A percentile compares a stretch with the other conserved stretches of the same genome.
These are phyloP conservation scores for Eucalyptus tenuipes DNA, from an alignment of 345 rosid genomes.

Conservation along the genomic window DNA sequence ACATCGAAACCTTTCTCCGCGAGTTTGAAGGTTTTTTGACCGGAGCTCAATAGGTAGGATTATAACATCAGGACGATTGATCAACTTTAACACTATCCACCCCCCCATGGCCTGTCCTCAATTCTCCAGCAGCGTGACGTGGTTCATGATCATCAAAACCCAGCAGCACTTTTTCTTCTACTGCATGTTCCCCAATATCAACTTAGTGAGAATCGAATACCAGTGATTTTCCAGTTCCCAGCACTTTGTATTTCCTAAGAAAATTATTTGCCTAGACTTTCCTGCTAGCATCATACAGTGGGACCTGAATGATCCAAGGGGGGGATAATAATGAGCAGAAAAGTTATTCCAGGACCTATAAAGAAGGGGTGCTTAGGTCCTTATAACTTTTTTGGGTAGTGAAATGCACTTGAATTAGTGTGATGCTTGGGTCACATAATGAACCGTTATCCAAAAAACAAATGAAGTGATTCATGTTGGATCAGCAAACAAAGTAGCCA, in stretches of 20 bases:
- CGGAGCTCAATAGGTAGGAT: no score
- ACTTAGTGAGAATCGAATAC: conserved; percentile 30
- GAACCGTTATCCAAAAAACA: background rate
- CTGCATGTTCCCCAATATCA: conserved; percentile 35
- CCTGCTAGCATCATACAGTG: conserved; percentile 37
- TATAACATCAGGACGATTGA: background rate
- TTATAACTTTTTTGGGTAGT: background rate
- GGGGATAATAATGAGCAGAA: background rate
- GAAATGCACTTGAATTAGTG: background rate
- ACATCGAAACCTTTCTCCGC: fast-evolving
- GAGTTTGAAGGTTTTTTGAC: no score
- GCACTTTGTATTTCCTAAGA: conserved; percentile 37
- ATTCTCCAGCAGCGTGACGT: background rate
- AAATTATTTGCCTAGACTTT: conserved; percentile 19
- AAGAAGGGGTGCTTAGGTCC: background rate
- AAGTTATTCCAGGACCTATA: background rate
- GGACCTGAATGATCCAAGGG: conserved; percentile 18
- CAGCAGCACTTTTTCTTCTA: background rate
- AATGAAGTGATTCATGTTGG: background rate
- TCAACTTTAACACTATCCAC: conserved; percentile 1
- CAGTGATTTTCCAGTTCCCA: conserved; percentile 32
- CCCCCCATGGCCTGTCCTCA: background rate
- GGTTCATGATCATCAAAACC: conserved; percentile 2
- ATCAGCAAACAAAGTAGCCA: background rate
- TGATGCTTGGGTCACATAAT: background rate